Percentiles rank a stretch among this genome's conserved stretches.
Conservation (phyloP, 768 basidiomycete species). For the Leccinum subgranulosum region DNA sequence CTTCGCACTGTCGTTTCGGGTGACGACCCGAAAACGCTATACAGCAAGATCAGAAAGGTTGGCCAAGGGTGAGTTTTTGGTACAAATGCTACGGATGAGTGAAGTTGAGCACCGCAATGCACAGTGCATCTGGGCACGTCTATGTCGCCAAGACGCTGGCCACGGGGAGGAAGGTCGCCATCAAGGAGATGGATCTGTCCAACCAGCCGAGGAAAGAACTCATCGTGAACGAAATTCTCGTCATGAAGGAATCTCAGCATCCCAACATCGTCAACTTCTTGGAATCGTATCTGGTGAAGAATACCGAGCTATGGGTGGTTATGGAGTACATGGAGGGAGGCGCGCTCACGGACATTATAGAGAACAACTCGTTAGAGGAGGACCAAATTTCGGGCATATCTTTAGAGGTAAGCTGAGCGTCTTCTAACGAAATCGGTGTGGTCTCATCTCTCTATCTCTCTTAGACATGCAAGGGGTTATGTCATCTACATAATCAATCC, state of each 20-base stretch:
- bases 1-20: constrained; percentile 81
- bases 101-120: constrained; percentile 12
- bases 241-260: constrained; percentile 98
- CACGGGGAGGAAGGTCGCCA: constrained; percentile 86
- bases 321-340: constrained; percentile 99
- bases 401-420: constrained; percentile 63
- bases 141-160: constrained; percentile 92
- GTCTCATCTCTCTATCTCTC: constrained; percentile 4
- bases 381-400: constrained; percentile 93
- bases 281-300: constrained; percentile 86
- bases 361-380: constrained; percentile 93
- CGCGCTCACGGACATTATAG: constrained; percentile 95
- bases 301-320: constrained; percentile 91
- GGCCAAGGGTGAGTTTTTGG: constrained; percentile 82
- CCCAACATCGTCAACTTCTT: constrained; percentile 97
- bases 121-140: constrained; percentile 95
- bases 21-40: constrained; percentile 85
- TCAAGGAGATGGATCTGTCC: constrained; percentile 97
- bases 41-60: constrained; percentile 98
- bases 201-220: constrained; percentile 96
- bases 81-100: not conserved
- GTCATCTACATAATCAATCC: constrained; percentile 88
- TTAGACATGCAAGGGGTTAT: constrained; percentile 92
- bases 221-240: constrained; percentile 96
- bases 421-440: not conserved